A percentile compares a stretch with the other conserved stretches of the same genome.
phyloP scores from a whole-genome alignment of 345 rosid genomes.

The Barbarea vulgaris region DNA sequence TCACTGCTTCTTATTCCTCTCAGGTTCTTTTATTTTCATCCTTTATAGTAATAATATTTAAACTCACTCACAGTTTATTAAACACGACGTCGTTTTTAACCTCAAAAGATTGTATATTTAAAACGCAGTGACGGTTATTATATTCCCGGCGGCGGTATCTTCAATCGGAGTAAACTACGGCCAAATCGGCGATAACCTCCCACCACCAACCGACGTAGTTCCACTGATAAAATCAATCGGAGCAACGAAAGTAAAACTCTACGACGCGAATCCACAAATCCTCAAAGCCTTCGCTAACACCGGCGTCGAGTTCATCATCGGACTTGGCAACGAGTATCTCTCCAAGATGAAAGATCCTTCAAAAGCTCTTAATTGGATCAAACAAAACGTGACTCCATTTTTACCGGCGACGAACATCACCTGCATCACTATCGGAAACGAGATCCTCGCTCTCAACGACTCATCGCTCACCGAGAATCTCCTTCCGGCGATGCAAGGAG shows the following conservation, averaged over 20 bases:
- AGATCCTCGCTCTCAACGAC: slow-evolving; percentile 76
- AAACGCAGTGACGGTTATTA: slow-evolving; percentile 14
- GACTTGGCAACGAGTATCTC: slow-evolving; percentile 73
- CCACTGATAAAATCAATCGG: slow-evolving; percentile 85
- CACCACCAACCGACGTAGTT: slow-evolving; percentile 66
- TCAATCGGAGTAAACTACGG: slow-evolving; percentile 93
- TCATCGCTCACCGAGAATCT: slow-evolving; percentile 54
- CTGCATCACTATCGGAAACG: slow-evolving; percentile 87
- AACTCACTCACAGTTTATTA: not conserved
- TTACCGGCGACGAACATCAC: slow-evolving; percentile 85
- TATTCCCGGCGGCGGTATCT: slow-evolving; percentile 42
- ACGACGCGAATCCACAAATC: slow-evolving; percentile 79
- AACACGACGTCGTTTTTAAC: not conserved
- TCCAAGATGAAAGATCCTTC: slow-evolving; percentile 62
- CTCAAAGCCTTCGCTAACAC: slow-evolving; percentile 79
- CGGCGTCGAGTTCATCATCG: slow-evolving; percentile 74
- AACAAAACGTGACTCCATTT: slow-evolving; percentile 64
- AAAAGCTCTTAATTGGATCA: slow-evolving; percentile 68
- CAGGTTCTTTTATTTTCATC: slow-evolving; percentile 13
- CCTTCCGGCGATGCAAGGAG: slow-evolving; percentile 81
- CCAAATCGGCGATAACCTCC: slow-evolving; percentile 84
- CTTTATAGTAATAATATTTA: not conserved
- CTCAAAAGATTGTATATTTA: no score
- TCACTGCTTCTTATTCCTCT: slow-evolving; percentile 26
- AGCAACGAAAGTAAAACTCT: slow-evolving; percentile 81